These are phyloP conservation scores for Penicillium fimorum DNA, from an alignment of 495 filamentous ascomycete genomes.

Conservation along the genomic window DNA sequence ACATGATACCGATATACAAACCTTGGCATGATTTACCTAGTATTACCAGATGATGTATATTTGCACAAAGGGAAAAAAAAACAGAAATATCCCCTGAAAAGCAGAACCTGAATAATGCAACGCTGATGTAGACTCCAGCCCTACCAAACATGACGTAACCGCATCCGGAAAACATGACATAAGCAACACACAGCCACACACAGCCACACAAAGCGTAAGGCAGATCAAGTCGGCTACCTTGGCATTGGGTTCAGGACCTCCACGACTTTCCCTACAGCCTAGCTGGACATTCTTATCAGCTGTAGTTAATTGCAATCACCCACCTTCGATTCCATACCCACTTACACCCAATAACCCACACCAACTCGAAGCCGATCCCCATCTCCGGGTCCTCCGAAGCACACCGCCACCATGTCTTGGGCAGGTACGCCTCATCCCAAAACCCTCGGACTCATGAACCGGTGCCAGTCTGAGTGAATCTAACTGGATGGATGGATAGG, in stretches of 20 bases:
- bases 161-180: constrained; percentile 14
- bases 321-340: not conserved
- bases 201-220: constrained; percentile 4
- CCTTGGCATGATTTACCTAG: not conserved
- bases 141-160: constrained; percentile 26
- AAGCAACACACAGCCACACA: constrained; percentile 19
- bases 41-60: not conserved
- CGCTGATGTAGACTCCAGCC: not conserved
- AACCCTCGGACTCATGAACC: not conserved
- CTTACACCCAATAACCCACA: not conserved
- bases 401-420: constrained; percentile 58
- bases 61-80: not conserved
- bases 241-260: constrained; percentile 1
- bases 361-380: not conserved
- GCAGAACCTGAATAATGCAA: constrained; percentile 5
- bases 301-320: not conserved
- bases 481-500: constrained; percentile 48
- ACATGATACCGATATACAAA: not conserved
- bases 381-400: constrained; percentile 1
- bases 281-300: not conserved
- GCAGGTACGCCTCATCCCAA: constrained; percentile 46
- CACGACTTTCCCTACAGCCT: not conserved
- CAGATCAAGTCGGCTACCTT: not conserved
- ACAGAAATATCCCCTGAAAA: not conserved
- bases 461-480: constrained; percentile 7